phyloP scores from a whole-genome alignment of 805 yeast genomes.

The Kuraishia capsulata region DNA sequence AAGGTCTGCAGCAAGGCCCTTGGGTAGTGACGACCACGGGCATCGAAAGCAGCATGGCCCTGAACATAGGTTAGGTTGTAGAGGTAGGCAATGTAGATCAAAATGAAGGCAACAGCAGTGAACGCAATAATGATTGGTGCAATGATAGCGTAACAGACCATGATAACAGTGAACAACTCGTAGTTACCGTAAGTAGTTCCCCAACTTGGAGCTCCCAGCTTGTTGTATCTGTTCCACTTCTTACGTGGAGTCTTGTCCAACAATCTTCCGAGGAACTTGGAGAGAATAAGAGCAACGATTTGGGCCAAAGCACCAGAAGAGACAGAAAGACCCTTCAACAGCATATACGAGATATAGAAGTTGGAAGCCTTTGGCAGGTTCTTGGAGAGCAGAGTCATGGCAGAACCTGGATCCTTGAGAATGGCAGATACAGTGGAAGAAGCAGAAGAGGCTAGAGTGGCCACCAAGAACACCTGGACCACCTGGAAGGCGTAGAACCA shows the following conservation, averaged over 20 bases:
- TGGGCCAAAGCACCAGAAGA: constrained; percentile 75
- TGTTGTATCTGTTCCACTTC: constrained; percentile 72
- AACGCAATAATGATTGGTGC: constrained; percentile 66
- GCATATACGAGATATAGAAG: constrained; percentile 76
- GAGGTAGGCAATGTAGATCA: constrained; percentile 51
- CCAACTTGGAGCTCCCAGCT: constrained; percentile 62
- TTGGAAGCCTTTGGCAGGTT: constrained; percentile 87
- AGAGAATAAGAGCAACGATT: constrained; percentile 61
- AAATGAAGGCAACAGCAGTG: constrained; percentile 45
- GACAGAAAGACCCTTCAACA: constrained; percentile 72
- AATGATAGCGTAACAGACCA: constrained; percentile 69
- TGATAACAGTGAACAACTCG: constrained; percentile 66
- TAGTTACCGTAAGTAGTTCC: constrained; percentile 76
- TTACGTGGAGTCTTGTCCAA: constrained; percentile 87
- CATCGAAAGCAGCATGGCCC: constrained; percentile 46
- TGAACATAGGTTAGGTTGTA: constrained; percentile 59
- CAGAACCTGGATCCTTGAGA: constrained; percentile 51
- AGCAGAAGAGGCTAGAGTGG: constrained; percentile 65
- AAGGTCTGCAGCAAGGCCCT: constrained; percentile 64
- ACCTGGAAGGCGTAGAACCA: constrained; percentile 79
- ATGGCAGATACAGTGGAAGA: constrained; percentile 58
- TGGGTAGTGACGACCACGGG: constrained; percentile 69
- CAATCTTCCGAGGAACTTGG: constrained; percentile 58
- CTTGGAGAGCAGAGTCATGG: constrained; percentile 65
- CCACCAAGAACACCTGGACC: constrained; percentile 61